Conservation (phyloP, 371 early-diverging fungal species). For the Mortierella sp. region DNA sequence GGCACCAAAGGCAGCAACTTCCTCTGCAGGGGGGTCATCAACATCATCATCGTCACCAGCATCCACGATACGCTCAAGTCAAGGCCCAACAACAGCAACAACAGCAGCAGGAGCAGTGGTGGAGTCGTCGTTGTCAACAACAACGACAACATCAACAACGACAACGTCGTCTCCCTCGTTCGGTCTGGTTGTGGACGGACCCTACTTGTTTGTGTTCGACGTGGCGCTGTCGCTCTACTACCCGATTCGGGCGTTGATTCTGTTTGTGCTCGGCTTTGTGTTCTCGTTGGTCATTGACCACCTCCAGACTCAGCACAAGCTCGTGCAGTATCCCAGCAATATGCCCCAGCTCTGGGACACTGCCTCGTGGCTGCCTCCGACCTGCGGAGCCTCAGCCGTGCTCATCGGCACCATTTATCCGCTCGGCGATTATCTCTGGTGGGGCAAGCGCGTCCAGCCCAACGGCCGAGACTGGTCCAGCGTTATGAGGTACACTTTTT, state of each 20-base stretch:
- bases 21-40: conserved; percentile 1
- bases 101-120: conserved; percentile 7
- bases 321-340: conserved; percentile 57
- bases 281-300: conserved; percentile 71
- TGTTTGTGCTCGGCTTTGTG: conserved; percentile 69
- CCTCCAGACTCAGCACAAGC: conserved; percentile 66
- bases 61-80: conserved; percentile 4
- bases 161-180: not conserved
- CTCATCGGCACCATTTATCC: conserved; percentile 71
- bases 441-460: conserved; percentile 53
- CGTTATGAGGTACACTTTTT: conserved; percentile 60
- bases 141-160: not conserved
- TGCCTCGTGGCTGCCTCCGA: conserved; percentile 69
- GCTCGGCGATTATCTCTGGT: conserved; percentile 61
- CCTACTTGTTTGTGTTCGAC: conserved; percentile 53
- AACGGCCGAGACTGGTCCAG: conserved; percentile 65
- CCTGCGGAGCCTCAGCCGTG: conserved; percentile 65
- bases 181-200: conserved; percentile 34
- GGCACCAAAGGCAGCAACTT: not conserved
- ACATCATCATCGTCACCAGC: not conserved
- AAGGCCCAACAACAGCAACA: conserved; percentile 1
- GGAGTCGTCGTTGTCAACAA: not conserved
- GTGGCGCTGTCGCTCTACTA: conserved; percentile 59
- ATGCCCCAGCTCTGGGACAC: conserved; percentile 57
- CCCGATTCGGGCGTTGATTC: conserved; percentile 62